Percentiles rank a stretch among this genome's conserved stretches.
Evolutionary conservation across 177 flowering plant genomes (phyloP).

Genomic region (Vitis hybrid): DNA sequence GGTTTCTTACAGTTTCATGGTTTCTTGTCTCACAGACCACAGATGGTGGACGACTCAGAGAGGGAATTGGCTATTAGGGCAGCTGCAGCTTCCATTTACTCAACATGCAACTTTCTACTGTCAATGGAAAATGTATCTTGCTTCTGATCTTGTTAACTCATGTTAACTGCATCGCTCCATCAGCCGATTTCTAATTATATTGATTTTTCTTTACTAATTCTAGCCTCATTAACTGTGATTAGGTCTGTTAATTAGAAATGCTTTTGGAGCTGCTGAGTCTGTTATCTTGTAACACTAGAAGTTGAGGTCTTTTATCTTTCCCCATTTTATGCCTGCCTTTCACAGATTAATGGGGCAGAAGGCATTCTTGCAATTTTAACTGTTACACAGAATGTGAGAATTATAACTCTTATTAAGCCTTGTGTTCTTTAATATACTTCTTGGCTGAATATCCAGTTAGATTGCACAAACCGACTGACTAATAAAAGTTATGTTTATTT

Average conservation of each 20-base stretch:
- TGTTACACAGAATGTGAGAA: background rate
- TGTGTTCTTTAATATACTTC: no score
- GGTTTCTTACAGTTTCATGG: background rate
- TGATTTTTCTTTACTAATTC: background rate
- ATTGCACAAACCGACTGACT: no score
- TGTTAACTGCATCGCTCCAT: background rate
- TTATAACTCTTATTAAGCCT: no score
- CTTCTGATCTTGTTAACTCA: slow-evolving; percentile 28
- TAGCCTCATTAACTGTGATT: background rate
- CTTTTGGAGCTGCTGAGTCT: background rate
- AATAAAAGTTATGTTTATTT: no score
- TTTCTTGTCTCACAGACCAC: slow-evolving; percentile 34
- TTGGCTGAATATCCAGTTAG: no score
- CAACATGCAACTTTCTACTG: slow-evolving; percentile 66
- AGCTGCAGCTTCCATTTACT: slow-evolving; percentile 93
- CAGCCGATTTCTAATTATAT: slow-evolving; percentile 7
- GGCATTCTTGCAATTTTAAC: background rate
- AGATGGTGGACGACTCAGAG: slow-evolving; percentile 34
- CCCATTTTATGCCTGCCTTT: background rate
- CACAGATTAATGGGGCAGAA: background rate
- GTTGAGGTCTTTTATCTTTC: background rate
- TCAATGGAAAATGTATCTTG: slow-evolving; percentile 55
- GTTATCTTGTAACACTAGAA: slow-evolving; percentile 6
- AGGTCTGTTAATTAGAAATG: slow-evolving; percentile 1
- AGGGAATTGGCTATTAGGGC: slow-evolving; percentile 71